Base-by-base conservation (phyloP, 2,329 filamentous ascomycete genomes). In the Pseudogymnoascus sp. region DNA sequence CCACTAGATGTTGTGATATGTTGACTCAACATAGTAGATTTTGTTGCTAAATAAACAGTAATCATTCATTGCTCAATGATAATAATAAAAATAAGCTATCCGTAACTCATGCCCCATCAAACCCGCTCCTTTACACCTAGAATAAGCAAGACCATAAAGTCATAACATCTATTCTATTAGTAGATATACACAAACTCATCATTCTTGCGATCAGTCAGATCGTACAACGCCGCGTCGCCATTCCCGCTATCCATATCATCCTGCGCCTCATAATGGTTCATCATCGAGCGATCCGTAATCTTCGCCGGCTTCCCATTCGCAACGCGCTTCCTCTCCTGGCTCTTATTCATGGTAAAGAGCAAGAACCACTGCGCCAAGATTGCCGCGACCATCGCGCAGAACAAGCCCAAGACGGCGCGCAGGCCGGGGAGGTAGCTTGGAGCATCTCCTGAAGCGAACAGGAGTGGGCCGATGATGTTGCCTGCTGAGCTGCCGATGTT, bases 131-230 rank as follows among this genome's bases (percentile, higher is more conserved):
- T 3, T 28, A 21, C 40, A 42, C 17, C 10, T 21, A 42, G 9
- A 42, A 21, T 21, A 42, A 5, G 17, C 11, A 47, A 47, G 11
- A 15, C 4, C 42, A 47, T 23, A 15, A 53, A 21, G 23, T 11
- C 31, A 40, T 40, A 40, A 23, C 31, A 40, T 38, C 38, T n/a
- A 19, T 11, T 13, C 26, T 17, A 36, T 64, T 53, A 85, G 68
- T 85, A 85, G 60, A 86, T 79, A 73, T 84, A 87, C 15, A 87
- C 80, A 74, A 89, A 89, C 69, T 89, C 85, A 64, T 89, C 85
- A 68, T 89, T 89, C 75, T 85, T 76, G n/a, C 81, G 74, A 72
- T 89, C 87, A 0, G 86, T 87, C 67, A 87, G 67, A 73, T 89
- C 87, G 66, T 82, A 72, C 60, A 84, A 82, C 0, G 80, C 81